These are phyloP conservation scores for Eucalyptus urophylla DNA, from an alignment of 345 rosid species.

Conservation along the genomic window DNA sequence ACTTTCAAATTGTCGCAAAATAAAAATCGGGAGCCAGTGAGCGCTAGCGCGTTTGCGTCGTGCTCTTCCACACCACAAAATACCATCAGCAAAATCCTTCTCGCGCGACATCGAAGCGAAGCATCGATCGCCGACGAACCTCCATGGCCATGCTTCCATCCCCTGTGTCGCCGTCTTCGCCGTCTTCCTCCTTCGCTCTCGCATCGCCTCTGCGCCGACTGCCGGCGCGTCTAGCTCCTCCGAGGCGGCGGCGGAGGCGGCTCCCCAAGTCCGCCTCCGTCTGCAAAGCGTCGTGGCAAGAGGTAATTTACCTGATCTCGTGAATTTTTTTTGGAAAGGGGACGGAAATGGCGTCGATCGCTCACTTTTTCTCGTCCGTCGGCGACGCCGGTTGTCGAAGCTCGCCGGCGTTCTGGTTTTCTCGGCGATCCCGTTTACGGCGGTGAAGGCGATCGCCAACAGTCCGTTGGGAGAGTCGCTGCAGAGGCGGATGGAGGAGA, in stretches of 20 bases:
- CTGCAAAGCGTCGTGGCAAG: slow-evolving; percentile 89
- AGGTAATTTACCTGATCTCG: slow-evolving; percentile 13
- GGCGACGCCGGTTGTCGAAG: slow-evolving; percentile 3
- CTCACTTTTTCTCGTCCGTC: neutral
- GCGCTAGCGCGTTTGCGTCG: neutral
- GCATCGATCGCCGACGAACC: neutral
- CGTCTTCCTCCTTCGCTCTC: slow-evolving; percentile 8
- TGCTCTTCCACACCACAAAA: neutral
- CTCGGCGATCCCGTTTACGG: slow-evolving; percentile 88
- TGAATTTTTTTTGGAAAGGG: neutral
- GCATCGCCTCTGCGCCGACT: neutral
- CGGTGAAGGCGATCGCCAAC: slow-evolving; percentile 87
- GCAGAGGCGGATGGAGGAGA: slow-evolving; percentile 50
- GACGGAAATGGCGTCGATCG: neutral
- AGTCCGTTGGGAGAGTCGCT: slow-evolving; percentile 74
- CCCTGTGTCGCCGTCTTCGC: neutral
- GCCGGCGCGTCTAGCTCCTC: neutral
- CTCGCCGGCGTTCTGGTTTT: slow-evolving; percentile 82
- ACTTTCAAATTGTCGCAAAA: neutral
- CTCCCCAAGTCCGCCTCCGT: neutral
- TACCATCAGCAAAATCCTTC: neutral
- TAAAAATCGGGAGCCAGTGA: neutral
- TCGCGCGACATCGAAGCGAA: neutral
- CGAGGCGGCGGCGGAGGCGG: neutral
- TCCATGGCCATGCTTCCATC: neutral